These are phyloP conservation scores for Pichia sorboxylosa DNA, from an alignment of 1,139 yeast genomes.

Conservation along the genomic window DNA sequence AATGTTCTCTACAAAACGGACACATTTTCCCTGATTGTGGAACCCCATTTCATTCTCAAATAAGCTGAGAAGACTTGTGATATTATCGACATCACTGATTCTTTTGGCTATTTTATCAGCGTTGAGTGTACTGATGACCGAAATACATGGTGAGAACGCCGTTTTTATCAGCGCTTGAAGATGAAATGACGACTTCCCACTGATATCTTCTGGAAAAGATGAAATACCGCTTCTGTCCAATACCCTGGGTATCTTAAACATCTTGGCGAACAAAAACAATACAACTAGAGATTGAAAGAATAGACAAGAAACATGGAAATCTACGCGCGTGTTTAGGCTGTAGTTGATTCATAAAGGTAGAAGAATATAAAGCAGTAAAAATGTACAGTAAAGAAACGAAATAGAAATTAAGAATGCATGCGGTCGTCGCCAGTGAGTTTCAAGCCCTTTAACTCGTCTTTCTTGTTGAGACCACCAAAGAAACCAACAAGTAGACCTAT, in stretches of 20 bases:
- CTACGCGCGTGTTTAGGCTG: too few species aligned
- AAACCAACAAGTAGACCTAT: constrained; percentile 43
- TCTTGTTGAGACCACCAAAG: constrained; percentile 34
- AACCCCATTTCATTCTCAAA: constrained; percentile 14
- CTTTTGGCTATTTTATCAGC: constrained; percentile 9
- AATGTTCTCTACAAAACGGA: constrained; percentile 9
- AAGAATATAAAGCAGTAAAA: too few species aligned
- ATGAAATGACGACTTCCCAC: constrained; percentile 19
- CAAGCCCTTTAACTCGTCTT: constrained; percentile 18
- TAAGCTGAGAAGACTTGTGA: constrained; percentile 14
- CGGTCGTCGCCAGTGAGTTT: constrained; percentile 42
- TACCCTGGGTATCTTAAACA: too few species aligned
- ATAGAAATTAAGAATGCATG: not conserved
- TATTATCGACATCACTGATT: constrained; percentile 3
- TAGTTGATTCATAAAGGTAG: too few species aligned
- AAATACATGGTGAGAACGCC: constrained; percentile 13
- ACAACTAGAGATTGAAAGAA: too few species aligned
- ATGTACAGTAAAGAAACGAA: too few species aligned
- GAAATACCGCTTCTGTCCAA: too few species aligned
- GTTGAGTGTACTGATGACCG: constrained; percentile 8
- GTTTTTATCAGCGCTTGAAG: constrained; percentile 18
- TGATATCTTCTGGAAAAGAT: constrained; percentile 14
- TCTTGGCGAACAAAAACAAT: too few species aligned
- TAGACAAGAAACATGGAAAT: too few species aligned
- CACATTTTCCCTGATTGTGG: constrained; percentile 1